Evolutionary conservation across 306 rosid species (phyloP), one percentile per base, ranked within the genome.

Genomic region (Cicer cuneatum): DNA sequence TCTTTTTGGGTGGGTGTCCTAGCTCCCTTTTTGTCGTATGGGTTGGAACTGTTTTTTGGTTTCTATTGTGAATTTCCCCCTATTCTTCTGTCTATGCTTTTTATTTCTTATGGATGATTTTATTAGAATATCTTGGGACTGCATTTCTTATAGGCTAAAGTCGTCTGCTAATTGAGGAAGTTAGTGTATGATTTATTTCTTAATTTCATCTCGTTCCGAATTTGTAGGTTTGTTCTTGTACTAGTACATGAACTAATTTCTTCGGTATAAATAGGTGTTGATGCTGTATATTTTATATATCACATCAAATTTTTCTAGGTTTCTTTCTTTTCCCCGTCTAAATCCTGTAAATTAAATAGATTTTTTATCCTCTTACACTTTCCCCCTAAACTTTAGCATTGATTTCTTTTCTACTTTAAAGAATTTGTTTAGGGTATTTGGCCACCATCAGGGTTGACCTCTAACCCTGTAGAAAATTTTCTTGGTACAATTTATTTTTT

Each of bases 41-140:
- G 61, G 51, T 61, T 33, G 24, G 38, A 37, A 13, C 43, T 59
- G 19, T 65, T 45, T 29, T 71, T 15, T 53, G 41, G 65, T 70
- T 70, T 39, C n/a, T 39, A 11, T 24, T 37, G 6, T 41, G 16
- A 4, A 3, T 10, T 39, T 35, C n/a, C 10, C 33, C 33, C 8
- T 46, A 43, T 73, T 7, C 60, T 73, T 73, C 11, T 7, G 2
- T 58, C 68, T 33, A 40, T 39, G 37, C 18, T 58, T 37, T 52
- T 38, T 56, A 37, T 71, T 57, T 72, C 66, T 43, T 58, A 58
- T 42, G 68, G 12, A 21, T 7, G 47, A 8, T 58, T 72, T 72
- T 58, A 14, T 42, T 24, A 43, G 46, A 59, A 45, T 60, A 59
- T 60, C 33, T 42, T 42, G 56, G 16, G 21, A 16, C 57, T 15